Evolutionary conservation across 1,139 yeast genomes (phyloP).

Genomic region (Geotrichum bryndzae): DNA sequence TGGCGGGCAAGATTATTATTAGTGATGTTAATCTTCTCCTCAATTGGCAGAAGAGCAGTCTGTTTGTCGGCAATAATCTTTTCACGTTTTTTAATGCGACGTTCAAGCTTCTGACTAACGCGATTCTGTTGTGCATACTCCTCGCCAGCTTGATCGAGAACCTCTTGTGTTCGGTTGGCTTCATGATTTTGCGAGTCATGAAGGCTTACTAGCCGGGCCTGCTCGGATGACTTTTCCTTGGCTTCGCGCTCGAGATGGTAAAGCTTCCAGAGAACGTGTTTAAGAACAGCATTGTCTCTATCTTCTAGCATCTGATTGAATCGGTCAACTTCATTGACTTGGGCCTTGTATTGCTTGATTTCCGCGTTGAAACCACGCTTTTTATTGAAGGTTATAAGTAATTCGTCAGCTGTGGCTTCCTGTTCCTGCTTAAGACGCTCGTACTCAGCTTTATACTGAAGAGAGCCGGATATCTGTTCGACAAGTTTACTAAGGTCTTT

Average conservation of each 20-base stretch:
- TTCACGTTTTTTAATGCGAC: slow-evolving; percentile 39
- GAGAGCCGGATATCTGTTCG: slow-evolving; percentile 81
- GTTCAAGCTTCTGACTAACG: slow-evolving; percentile 40
- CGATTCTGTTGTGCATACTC: slow-evolving; percentile 44
- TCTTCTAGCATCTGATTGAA: slow-evolving; percentile 53
- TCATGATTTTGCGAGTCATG: slow-evolving; percentile 28
- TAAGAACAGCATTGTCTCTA: slow-evolving; percentile 42
- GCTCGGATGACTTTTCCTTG: slow-evolving; percentile 4
- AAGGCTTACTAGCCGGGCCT: slow-evolving; percentile 9
- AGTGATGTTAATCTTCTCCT: slow-evolving; percentile 48
- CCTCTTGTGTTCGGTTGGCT: slow-evolving; percentile 15
- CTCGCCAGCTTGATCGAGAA: slow-evolving; percentile 16
- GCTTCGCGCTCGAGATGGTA: slow-evolving; percentile 47
- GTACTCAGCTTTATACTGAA: slow-evolving; percentile 60
- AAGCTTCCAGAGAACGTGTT: slow-evolving; percentile 57
- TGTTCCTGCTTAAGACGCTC: slow-evolving; percentile 61
- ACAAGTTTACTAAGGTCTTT: slow-evolving; percentile 64
- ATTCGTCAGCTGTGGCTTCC: slow-evolving; percentile 50
- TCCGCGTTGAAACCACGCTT: slow-evolving; percentile 72
- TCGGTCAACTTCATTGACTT: slow-evolving; percentile 63
- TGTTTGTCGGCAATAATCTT: slow-evolving; percentile 43
- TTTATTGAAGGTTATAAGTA: slow-evolving; percentile 61
- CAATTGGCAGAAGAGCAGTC: slow-evolving; percentile 51
- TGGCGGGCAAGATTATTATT: slow-evolving; percentile 45
- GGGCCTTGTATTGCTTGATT: slow-evolving; percentile 72